Percentiles rank a stretch among this genome's conserved stretches.
These are phyloP conservation scores for Lathyrus sativus DNA, from an alignment of 306 rosid species.

Conservation along the genomic window DNA sequence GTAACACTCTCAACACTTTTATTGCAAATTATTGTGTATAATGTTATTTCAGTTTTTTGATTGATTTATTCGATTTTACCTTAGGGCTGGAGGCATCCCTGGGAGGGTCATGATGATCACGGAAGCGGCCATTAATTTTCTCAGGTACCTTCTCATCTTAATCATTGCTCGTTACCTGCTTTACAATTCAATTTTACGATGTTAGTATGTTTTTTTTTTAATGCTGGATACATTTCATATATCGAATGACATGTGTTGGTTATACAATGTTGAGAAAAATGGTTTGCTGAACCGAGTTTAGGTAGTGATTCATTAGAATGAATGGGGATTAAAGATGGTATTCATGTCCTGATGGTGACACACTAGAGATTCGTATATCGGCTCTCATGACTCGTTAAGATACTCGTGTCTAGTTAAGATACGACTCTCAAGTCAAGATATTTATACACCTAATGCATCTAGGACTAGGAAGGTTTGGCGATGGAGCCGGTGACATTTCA, in stretches of 20 bases:
- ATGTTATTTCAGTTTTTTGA: background rate
- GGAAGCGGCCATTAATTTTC: constrained; percentile 44
- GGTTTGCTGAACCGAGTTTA: background rate
- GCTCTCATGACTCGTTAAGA: background rate
- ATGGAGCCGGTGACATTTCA: background rate
- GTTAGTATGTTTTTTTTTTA: background rate
- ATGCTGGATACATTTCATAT: background rate
- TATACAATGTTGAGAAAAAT: background rate
- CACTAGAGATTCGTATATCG: background rate
- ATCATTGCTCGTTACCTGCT: background rate
- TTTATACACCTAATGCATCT: background rate
- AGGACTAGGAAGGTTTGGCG: background rate
- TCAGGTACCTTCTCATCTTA: constrained; percentile 44
- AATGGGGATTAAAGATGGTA: background rate
- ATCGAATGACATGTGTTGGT: background rate
- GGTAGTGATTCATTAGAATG: background rate
- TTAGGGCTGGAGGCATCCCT: constrained; percentile 99
- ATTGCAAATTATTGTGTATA: background rate
- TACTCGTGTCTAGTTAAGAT: background rate
- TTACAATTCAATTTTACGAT: background rate
- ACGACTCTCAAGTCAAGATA: background rate
- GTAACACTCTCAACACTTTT: constrained; percentile 42
- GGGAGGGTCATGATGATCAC: constrained; percentile 89
- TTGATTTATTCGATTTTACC: background rate
- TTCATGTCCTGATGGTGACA: background rate